A percentile compares a stretch with the other conserved stretches of the same genome.
These are phyloP conservation scores for Akanthomyces lecanii DNA, from an alignment of 2,329 filamentous ascomycete species.

Conservation along the genomic window DNA sequence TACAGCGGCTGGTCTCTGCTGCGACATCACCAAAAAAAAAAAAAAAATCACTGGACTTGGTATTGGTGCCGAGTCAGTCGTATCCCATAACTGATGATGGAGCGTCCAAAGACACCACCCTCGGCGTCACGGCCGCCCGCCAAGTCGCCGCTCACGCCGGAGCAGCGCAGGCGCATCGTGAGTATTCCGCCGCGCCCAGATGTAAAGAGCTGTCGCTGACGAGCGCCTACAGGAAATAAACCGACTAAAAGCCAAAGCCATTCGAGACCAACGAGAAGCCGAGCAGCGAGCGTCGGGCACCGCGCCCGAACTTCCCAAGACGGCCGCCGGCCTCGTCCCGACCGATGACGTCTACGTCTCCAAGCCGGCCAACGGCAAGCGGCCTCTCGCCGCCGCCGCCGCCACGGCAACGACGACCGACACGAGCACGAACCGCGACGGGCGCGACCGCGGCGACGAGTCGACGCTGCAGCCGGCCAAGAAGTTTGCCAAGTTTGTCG, in stretches of 20 bases:
- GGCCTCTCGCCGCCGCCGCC: slow-evolving; percentile 52
- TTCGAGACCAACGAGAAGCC: slow-evolving; percentile 69
- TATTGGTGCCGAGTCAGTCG: neutral
- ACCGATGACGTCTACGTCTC: slow-evolving; percentile 59
- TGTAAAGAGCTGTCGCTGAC: neutral
- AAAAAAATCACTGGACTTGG: neutral
- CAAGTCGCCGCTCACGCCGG: slow-evolving; percentile 49
- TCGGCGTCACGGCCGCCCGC: slow-evolving; percentile 28
- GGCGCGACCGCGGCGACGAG: slow-evolving; percentile 46
- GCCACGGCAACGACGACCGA: slow-evolving; percentile 21
- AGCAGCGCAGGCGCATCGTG: slow-evolving; percentile 53
- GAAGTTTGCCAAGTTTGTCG: slow-evolving; percentile 91
- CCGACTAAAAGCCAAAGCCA: slow-evolving; percentile 81
- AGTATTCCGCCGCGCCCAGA: slow-evolving; percentile 22
- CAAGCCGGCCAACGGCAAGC: slow-evolving; percentile 54
- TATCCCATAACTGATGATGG: slow-evolving; percentile 36
- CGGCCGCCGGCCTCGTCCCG: slow-evolving; percentile 66
- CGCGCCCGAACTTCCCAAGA: slow-evolving; percentile 41
- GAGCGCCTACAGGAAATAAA: slow-evolving; percentile 67
- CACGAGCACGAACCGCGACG: slow-evolving; percentile 65
- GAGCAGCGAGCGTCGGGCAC: slow-evolving; percentile 47
- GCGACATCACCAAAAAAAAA: neutral
- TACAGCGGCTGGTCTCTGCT: neutral
- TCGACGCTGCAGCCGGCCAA: slow-evolving; percentile 65
- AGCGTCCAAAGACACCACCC: slow-evolving; percentile 45